Evolutionary conservation across 2,329 filamentous ascomycete species (phyloP), one percentile per base, ranked within the genome.

Genomic region (Alternaria infectoria): DNA sequence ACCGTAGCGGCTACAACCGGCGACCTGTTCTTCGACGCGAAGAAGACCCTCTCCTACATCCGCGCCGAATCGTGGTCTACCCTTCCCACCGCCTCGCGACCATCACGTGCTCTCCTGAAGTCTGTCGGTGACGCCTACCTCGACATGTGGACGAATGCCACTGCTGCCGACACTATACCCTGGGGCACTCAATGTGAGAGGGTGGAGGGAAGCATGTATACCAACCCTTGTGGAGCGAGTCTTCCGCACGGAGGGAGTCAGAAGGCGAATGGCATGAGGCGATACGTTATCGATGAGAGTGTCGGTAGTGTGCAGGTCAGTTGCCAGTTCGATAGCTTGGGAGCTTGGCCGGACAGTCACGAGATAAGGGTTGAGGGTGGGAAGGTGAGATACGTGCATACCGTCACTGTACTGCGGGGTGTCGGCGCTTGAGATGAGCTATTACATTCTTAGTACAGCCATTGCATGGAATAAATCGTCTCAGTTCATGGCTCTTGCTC

Each of bases 361-460:
- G 73, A 77, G 57, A 71, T 77, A 26, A 61, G 71, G n/a, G 57
- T 75, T 23, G 62, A 69, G 6, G 68, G 67, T 26, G 74, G 73
- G 9, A 77, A 71, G 57, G 74, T 76, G 0, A 76, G 74, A 57
- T 77, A 75, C 63, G 74, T 76, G 30, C 73, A 77, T 60, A 75
- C 74, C 9, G 70, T 75, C n/a, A 77, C 73, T 5, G 73, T 72
- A 11, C 61, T 69, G 62, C 70, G 64, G 36, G 61, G 58, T 17
- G 45, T 56, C 30, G 51, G 58, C 17, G 23, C 58, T 13, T 61
- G 21, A 54, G 36, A 13, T 21, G 21, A 2, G 13, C n/a, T 5
- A 12, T 28, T 26, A 6, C 23, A 19, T 12, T 12, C 23, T 2
- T 17, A 23, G 23, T 10, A 8, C 19, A 36, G 17, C 21, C 25